These are phyloP conservation scores for Aphanomyces astaci DNA, from an alignment of 352 stramenopile species.

Conservation along the genomic window DNA sequence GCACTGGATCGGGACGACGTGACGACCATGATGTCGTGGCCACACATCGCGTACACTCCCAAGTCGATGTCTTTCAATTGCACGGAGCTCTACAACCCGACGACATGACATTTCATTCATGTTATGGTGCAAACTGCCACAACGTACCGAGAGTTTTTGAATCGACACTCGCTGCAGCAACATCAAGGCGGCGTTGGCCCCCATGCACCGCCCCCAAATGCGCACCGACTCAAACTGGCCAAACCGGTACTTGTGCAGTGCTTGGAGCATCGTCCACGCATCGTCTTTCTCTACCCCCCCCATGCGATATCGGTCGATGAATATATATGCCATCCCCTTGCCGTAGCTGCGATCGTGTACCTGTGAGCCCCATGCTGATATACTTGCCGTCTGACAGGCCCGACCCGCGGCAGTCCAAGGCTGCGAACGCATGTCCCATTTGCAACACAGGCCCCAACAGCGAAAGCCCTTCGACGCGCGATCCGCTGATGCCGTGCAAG, in stretches of 20 bases:
- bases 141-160: not conserved
- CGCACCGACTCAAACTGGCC: conserved; percentile 9
- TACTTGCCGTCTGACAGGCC: conserved; percentile 21
- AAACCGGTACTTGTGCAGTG: conserved; percentile 6
- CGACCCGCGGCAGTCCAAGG: conserved; percentile 13
- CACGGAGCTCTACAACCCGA: not conserved
- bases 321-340: not conserved
- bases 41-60: not conserved
- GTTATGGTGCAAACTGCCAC: not conserved
- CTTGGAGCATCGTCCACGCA: not conserved
- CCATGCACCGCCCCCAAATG: conserved; percentile 17
- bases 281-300: not conserved
- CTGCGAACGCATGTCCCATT: not conserved
- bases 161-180: not conserved
- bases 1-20: not conserved
- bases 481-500: conserved; percentile 17
- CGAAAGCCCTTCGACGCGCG: conserved; percentile 13
- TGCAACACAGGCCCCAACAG: conserved; percentile 1
- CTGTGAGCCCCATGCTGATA: conserved; percentile 6
- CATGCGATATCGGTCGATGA: too few species aligned
- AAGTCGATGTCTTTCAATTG: not conserved
- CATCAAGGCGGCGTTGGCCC: conserved; percentile 14
- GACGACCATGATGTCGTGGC: not conserved
- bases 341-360: not conserved
- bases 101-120: too few species aligned